A percentile compares a stretch with the other conserved stretches of the same genome.
Conservation (phyloP, 768 basidiomycete genomes). For the Tubosaeta sp. region DNA sequence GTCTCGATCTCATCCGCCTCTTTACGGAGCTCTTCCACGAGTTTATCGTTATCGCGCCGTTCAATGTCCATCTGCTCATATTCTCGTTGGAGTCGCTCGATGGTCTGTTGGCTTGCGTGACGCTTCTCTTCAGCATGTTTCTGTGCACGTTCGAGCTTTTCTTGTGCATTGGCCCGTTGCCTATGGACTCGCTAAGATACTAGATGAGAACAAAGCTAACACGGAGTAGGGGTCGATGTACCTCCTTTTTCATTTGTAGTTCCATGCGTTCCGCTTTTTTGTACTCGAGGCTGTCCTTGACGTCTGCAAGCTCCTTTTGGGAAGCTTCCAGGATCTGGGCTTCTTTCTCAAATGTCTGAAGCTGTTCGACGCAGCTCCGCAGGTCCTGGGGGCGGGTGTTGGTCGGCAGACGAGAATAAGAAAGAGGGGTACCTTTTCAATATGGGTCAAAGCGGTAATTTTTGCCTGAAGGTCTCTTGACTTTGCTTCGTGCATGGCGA, state of each 20-base stretch:
- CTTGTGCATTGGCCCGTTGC: constrained; percentile 75
- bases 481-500: constrained; percentile 66
- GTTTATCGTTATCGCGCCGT: constrained; percentile 72
- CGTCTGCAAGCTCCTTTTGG: constrained; percentile 63
- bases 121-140: constrained; percentile 79
- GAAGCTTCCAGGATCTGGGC: constrained; percentile 55
- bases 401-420: background rate
- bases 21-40: constrained; percentile 69
- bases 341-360: constrained; percentile 72
- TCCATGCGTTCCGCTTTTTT: constrained; percentile 75
- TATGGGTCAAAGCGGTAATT: constrained; percentile 60
- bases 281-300: constrained; percentile 63
- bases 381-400: constrained; percentile 49
- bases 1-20: constrained; percentile 66
- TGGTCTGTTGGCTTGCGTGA: constrained; percentile 62
- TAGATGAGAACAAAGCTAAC: background rate
- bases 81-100: constrained; percentile 72
- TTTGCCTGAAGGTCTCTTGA: constrained; percentile 74
- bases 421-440: constrained; percentile 64
- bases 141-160: constrained; percentile 77
- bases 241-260: constrained; percentile 65
- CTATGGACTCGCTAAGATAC: constrained; percentile 65
- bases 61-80: constrained; percentile 76
- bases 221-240: constrained; percentile 22
- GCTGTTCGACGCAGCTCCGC: constrained; percentile 65